phyloP scores from a whole-genome alignment of 371 early-diverging fungal species.

The Mucor sp. region DNA sequence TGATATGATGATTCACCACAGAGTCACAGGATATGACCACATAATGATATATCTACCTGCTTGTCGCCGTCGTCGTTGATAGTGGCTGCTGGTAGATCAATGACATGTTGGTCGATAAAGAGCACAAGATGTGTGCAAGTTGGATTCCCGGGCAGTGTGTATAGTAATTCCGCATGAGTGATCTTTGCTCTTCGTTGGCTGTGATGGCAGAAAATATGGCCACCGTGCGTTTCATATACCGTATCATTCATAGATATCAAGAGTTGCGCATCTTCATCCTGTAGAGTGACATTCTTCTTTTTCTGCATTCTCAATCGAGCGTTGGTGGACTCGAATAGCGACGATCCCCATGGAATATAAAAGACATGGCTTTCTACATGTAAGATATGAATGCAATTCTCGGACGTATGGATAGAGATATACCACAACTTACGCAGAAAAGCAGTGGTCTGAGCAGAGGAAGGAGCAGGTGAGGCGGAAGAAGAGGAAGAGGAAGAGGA shows the following conservation, averaged over 20 bases:
- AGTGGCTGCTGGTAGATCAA: neutral
- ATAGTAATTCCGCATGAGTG: conserved; percentile 12
- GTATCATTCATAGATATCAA: conserved; percentile 5
- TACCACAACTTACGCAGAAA: conserved; percentile 29
- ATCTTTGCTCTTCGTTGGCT: conserved; percentile 1
- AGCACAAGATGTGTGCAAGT: conserved; percentile 23
- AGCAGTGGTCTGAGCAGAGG: neutral
- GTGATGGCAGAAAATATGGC: conserved; percentile 2
- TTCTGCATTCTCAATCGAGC: neutral
- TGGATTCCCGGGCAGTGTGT: conserved; percentile 19
- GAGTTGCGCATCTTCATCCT: conserved; percentile 3
- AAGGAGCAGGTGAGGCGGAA: conserved; percentile 2
- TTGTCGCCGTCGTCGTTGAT: neutral
- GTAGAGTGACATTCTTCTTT: neutral
- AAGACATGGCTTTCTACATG: conserved; percentile 31
- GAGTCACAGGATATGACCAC: conserved; percentile 13
- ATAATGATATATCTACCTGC: conserved; percentile 11
- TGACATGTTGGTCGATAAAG: conserved; percentile 19
- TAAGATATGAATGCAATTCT: neutral
- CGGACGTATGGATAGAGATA: too few species aligned
- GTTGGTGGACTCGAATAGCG: neutral
- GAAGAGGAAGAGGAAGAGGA: conserved; percentile 3
- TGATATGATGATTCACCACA: conserved; percentile 1
- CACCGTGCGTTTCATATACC: neutral
- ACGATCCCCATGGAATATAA: conserved; percentile 12